Evolutionary conservation across 106 monocot species (phyloP).

Genomic region (Dendrobium chrysotoxum): DNA sequence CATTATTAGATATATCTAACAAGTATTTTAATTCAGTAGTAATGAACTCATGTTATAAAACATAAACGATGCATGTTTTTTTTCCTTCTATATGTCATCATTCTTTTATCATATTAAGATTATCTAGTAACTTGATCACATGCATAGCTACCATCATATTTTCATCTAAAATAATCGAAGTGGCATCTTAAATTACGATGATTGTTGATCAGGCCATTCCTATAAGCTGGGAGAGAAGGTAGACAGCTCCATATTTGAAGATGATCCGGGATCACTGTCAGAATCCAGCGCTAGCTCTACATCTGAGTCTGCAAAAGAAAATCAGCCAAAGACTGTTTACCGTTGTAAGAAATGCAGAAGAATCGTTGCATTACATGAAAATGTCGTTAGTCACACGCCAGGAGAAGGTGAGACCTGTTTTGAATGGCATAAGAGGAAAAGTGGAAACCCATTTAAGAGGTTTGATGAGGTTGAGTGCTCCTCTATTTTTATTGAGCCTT

Average conservation of each 20-base stretch:
- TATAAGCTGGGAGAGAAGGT: constrained; percentile 75
- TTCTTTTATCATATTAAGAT: background rate
- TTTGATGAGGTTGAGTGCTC: constrained; percentile 54
- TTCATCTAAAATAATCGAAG: background rate
- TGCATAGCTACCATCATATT: background rate
- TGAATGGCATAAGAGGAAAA: constrained; percentile 64
- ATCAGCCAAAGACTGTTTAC: constrained; percentile 32
- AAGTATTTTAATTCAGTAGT: no score
- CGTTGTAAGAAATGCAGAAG: constrained; percentile 94
- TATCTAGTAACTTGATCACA: background rate
- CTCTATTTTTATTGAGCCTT: constrained; percentile 80
- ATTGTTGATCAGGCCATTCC: constrained; percentile 52
- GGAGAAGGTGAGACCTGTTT: constrained; percentile 82
- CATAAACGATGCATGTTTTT: background rate
- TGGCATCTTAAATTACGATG: background rate
- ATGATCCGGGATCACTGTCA: constrained; percentile 61
- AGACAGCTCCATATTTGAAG: constrained; percentile 75
- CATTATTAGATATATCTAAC: background rate
- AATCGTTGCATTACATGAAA: constrained; percentile 71
- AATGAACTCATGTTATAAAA: no score
- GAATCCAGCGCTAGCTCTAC: constrained; percentile 21
- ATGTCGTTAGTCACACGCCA: constrained; percentile 77
- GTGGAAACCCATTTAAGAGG: constrained; percentile 28
- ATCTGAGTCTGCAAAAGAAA: constrained; percentile 13
- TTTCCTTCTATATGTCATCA: background rate